phyloP scores from a whole-genome alignment of 2,329 filamentous ascomycete species.

The Colletotrichum tabaci region DNA sequence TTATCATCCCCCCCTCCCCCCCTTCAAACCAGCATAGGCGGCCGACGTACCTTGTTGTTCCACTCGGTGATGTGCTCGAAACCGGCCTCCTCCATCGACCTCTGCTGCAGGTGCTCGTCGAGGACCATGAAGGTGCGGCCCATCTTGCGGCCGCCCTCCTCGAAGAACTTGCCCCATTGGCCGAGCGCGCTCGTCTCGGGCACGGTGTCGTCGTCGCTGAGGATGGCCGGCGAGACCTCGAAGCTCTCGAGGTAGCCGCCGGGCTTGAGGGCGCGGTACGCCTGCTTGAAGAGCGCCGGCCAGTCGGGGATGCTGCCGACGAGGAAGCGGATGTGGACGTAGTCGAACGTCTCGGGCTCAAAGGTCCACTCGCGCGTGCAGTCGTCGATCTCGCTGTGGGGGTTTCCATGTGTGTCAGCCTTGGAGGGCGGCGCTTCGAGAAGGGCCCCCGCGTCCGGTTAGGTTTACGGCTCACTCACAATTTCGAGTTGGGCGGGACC shows the following conservation, averaged over 20 bases:
- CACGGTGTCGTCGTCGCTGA: slow-evolving; percentile 50
- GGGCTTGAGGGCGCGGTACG: slow-evolving; percentile 64
- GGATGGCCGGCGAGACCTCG: slow-evolving; percentile 51
- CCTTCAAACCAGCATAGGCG: too few species aligned
- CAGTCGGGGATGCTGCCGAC: slow-evolving; percentile 68
- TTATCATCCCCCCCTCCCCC: too few species aligned
- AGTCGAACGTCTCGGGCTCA: slow-evolving; percentile 65
- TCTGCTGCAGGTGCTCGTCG: slow-evolving; percentile 50
- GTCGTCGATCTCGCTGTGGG: slow-evolving; percentile 69
- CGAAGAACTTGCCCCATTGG: slow-evolving; percentile 54
- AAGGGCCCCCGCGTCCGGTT: not conserved
- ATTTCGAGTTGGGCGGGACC: slow-evolving; percentile 69
- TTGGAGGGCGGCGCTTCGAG: slow-evolving; percentile 46
- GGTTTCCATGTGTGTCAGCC: slow-evolving; percentile 52
- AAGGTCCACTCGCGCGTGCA: slow-evolving; percentile 67
- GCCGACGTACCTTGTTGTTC: slow-evolving; percentile 42
- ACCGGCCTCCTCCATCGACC: slow-evolving; percentile 50
- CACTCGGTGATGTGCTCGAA: slow-evolving; percentile 46
- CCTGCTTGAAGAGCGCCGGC: slow-evolving; percentile 63
- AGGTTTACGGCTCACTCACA: slow-evolving; percentile 45
- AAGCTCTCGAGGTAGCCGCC: slow-evolving; percentile 62
- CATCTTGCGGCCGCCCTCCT: slow-evolving; percentile 51
- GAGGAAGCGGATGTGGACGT: slow-evolving; percentile 70
- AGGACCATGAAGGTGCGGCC: slow-evolving; percentile 51
- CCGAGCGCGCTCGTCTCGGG: slow-evolving; percentile 49